phyloP scores from a whole-genome alignment of 192 early-diverging fungal genomes.

The Linnemannia hyalina region DNA sequence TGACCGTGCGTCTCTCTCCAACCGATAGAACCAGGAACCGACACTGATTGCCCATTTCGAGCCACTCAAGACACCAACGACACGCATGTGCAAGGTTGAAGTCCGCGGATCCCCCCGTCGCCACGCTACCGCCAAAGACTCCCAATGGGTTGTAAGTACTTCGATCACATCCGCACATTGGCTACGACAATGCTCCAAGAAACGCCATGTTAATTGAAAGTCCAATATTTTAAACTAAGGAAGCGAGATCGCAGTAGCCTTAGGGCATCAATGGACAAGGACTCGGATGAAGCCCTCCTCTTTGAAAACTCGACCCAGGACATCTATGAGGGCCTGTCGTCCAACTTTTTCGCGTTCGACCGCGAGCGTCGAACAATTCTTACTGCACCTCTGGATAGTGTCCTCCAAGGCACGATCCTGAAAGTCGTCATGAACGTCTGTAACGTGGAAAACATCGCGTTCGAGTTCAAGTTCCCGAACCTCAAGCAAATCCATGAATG shows the following conservation, averaged over 20 bases:
- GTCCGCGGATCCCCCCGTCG: constrained; percentile 67
- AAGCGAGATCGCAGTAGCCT: constrained; percentile 65
- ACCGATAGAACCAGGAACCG: constrained; percentile 7
- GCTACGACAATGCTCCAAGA: too few species aligned
- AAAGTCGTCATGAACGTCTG: constrained; percentile 72
- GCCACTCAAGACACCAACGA: constrained; percentile 21
- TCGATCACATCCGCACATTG: neutral
- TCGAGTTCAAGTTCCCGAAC: constrained; percentile 69
- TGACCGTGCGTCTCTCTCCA: neutral
- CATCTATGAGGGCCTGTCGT: constrained; percentile 78
- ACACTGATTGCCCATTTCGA: constrained; percentile 46
- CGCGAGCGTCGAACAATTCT: constrained; percentile 44
- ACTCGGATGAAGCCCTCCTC: constrained; percentile 73
- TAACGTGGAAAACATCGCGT: constrained; percentile 61
- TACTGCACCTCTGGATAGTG: constrained; percentile 69
- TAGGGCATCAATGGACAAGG: constrained; percentile 53
- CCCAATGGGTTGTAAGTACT: constrained; percentile 69
- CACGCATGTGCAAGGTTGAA: constrained; percentile 55
- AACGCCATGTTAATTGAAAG: neutral
- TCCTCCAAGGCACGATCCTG: constrained; percentile 76
- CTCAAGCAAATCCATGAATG: constrained; percentile 63
- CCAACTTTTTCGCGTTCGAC: constrained; percentile 73
- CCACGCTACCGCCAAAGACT: constrained; percentile 73
- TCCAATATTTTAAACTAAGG: neutral
- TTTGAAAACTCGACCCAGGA: constrained; percentile 64